Conservation (phyloP, 306 rosid species). For the Quercus gilva region DNA sequence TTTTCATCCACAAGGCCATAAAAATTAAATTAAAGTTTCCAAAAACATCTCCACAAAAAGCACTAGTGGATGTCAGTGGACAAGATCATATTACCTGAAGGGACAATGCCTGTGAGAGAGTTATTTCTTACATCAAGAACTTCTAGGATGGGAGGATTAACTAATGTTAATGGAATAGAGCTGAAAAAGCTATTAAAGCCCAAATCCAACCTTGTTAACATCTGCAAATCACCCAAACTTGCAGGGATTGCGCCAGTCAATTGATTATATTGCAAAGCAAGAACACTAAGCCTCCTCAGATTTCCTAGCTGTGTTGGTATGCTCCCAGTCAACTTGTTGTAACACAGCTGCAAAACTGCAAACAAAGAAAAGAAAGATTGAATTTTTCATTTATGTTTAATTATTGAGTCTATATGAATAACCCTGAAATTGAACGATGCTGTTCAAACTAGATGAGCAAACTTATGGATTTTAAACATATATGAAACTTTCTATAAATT, state of each 20-base stretch:
- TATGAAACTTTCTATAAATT: background rate
- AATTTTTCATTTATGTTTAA: background rate
- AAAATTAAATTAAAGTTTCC: background rate
- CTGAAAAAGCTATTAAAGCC: conserved; percentile 75
- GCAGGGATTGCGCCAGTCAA: conserved; percentile 84
- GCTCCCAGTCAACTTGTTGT: conserved; percentile 67
- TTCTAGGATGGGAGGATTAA: conserved; percentile 53
- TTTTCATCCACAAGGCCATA: conserved; percentile 6
- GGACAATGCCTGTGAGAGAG: conserved; percentile 71
- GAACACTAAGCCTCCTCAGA: conserved; percentile 52
- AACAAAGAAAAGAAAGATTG: conserved; percentile 3
- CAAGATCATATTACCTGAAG: conserved; percentile 47
- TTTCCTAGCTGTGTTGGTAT: conserved; percentile 67
- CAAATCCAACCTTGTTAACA: conserved; percentile 63
- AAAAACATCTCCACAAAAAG: background rate
- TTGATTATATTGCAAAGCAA: conserved; percentile 76
- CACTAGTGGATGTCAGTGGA: background rate
- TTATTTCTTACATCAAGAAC: conserved; percentile 67
- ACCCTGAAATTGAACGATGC: background rate
- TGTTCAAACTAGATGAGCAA: background rate
- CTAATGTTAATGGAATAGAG: conserved; percentile 69
- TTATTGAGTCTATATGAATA: background rate
- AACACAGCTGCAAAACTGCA: conserved; percentile 90
- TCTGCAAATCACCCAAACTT: conserved; percentile 60
- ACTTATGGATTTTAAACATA: too few species aligned